Evolutionary conservation across 257 asterid species (phyloP), one percentile per base, ranked within the genome.

Genomic region (Lycium ferocissimum): DNA sequence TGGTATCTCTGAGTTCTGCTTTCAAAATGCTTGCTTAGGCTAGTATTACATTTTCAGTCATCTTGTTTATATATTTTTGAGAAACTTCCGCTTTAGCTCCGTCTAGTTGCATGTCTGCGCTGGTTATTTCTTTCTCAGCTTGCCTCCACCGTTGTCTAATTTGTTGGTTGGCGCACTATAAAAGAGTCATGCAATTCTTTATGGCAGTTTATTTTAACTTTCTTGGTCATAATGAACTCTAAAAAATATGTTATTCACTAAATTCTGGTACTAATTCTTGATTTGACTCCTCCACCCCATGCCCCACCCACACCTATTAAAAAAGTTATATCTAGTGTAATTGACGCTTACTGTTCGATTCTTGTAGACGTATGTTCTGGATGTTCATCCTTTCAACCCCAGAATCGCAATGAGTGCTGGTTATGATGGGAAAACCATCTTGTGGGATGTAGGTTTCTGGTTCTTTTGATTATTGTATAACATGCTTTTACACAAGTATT

Each of bases 341-440:
- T 85, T 84, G 14, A 12, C 66, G 66, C 70, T 83, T 83, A 80
- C 15, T 76, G 45, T 80, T 80, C 81, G 85, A 78, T 83, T 53
- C 83, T 86, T 89, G 37, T 92, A 96, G 99, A 94, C 99, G 59
- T 97, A 97, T 90, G 99, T 97, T 81, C 85, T 97, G 94, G 99
- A 97, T 73, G 97, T 97, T 89, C 98, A 97, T 93, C 99, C 99
- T 85, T 97, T 97, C 85, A 94, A 95, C 88, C 99, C 99, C 81
- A 91, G 99, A 89, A 93, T 97, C 83, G 99, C 99, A 43, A 94
- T 97, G 99, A 97, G 98, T 86, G 98, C 99, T 89, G 99, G 99
- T 83, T 97, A 97, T 89, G 99, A 97, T 90, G 99, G 99, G 88
- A 94, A 95, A 89, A 92, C 99, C 79, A 95, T 97, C 88, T 81